These are phyloP conservation scores for Penicillium sp. DNA, from an alignment of 2,329 filamentous ascomycete species.

Conservation along the genomic window DNA sequence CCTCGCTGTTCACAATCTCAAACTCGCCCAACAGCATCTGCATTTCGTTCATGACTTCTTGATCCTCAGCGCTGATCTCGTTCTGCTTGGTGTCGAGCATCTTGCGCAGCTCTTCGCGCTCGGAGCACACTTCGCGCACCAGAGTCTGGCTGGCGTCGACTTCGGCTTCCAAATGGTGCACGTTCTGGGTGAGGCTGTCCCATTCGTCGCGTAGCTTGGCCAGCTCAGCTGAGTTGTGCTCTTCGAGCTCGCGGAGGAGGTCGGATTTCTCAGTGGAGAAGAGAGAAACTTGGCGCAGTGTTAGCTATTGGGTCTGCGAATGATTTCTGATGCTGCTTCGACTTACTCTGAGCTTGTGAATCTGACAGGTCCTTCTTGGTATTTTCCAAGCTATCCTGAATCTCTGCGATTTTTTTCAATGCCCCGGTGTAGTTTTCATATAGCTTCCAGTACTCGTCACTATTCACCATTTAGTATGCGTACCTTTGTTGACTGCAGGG, in stretches of 20 bases:
- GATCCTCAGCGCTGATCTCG: conserved; percentile 43
- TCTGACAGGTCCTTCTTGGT: conserved; percentile 40
- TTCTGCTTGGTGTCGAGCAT: conserved; percentile 42
- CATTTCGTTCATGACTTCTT: conserved; percentile 44
- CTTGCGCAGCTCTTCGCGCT: conserved; percentile 42
- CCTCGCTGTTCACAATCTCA: conserved; percentile 37
- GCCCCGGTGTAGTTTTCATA: conserved; percentile 41
- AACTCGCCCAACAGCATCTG: conserved; percentile 44
- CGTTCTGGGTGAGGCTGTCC: conserved; percentile 35
- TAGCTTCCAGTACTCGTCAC: conserved; percentile 45
- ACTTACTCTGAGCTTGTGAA: conserved; percentile 40
- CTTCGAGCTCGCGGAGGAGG: conserved; percentile 39
- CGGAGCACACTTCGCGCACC: conserved; percentile 40
- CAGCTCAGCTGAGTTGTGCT: conserved; percentile 37
- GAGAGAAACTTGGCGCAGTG: conserved; percentile 31
- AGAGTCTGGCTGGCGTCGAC: conserved; percentile 41
- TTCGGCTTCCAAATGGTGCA: conserved; percentile 42
- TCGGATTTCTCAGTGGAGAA: conserved; percentile 42
- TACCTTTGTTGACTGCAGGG: neutral
- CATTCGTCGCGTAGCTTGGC: conserved; percentile 37
- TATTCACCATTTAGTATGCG: conserved; percentile 22
- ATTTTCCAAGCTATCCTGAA: conserved; percentile 38
- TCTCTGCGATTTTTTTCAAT: conserved; percentile 41
- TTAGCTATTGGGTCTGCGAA: conserved; percentile 21
- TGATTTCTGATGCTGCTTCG: neutral